phyloP scores from a whole-genome alignment of 148 eudicot species.

The Euryodendron excelsum region DNA sequence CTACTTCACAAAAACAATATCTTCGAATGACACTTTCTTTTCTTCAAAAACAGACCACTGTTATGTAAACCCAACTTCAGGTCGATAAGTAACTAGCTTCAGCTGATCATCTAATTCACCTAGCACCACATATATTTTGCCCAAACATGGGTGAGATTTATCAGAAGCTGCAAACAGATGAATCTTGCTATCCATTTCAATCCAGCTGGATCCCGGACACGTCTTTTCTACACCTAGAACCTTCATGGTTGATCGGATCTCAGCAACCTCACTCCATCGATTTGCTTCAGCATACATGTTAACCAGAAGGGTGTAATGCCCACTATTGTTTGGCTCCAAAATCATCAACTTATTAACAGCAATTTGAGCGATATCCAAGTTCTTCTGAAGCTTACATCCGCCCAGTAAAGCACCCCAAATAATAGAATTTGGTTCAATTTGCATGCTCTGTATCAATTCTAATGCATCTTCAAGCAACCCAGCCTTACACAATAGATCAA shows the following conservation, averaged over 20 bases:
- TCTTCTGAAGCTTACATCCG: slow-evolving; percentile 25
- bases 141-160: slow-evolving; percentile 20
- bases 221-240: slow-evolving; percentile 18
- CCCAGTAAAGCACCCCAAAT: slow-evolving; percentile 28
- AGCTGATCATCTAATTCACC: slow-evolving; percentile 15
- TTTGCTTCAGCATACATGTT: slow-evolving; percentile 27
- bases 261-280: slow-evolving; percentile 22
- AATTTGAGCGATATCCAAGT: slow-evolving; percentile 18
- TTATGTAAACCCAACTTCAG: neutral
- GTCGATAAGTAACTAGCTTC: slow-evolving; percentile 18
- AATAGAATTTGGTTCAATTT: slow-evolving; percentile 22
- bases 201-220: slow-evolving; percentile 24
- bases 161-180: slow-evolving; percentile 27
- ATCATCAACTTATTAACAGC: slow-evolving; percentile 15
- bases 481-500: slow-evolving; percentile 24
- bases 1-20: neutral
- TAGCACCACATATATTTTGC: neutral
- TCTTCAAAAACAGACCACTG: neutral
- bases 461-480: slow-evolving; percentile 24
- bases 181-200: slow-evolving; percentile 21
- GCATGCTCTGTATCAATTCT: slow-evolving; percentile 18
- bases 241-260: slow-evolving; percentile 17
- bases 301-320: slow-evolving; percentile 19
- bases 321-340: slow-evolving; percentile 26
- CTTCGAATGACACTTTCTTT: neutral